Evolutionary conservation across 2,329 filamentous ascomycete species (phyloP).

Genomic region (Phialocephala sp.): DNA sequence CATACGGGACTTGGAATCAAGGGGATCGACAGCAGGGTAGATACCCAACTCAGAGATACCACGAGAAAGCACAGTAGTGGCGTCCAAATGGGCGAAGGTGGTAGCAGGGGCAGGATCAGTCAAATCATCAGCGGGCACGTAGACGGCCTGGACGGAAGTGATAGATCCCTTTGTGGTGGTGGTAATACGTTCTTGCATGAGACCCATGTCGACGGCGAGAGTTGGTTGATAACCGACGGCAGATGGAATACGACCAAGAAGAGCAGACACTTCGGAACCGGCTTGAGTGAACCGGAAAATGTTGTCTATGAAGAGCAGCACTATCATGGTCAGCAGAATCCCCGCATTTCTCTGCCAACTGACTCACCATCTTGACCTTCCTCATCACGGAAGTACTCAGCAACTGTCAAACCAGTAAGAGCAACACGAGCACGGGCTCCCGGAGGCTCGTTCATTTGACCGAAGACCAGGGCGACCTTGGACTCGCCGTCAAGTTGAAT

Average conservation of each 20-base stretch:
- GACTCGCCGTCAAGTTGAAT: slow-evolving; percentile 99
- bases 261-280: slow-evolving; percentile 99
- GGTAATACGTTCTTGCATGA: slow-evolving; percentile 99
- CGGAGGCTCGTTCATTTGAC: slow-evolving; percentile 99
- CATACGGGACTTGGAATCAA: slow-evolving; percentile 99
- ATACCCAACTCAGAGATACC: slow-evolving; percentile 99
- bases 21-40: slow-evolving; percentile 99
- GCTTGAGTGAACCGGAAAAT: slow-evolving; percentile 99
- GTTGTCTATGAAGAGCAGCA: slow-evolving; percentile 99
- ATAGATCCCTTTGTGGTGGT: slow-evolving; percentile 99
- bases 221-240: slow-evolving; percentile 99
- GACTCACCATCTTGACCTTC: slow-evolving; percentile 84
- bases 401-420: slow-evolving; percentile 80
- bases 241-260: slow-evolving; percentile 99
- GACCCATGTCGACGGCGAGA: slow-evolving; percentile 98
- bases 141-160: slow-evolving; percentile 99
- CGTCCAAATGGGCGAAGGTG: slow-evolving; percentile 99
- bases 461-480: slow-evolving; percentile 99
- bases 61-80: slow-evolving; percentile 99
- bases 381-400: slow-evolving; percentile 80
- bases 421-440: slow-evolving; percentile 99
- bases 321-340: slow-evolving; percentile 50
- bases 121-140: slow-evolving; percentile 99
- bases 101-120: slow-evolving; percentile 99
- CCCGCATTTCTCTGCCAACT: not conserved